Base-by-base conservation (phyloP, 495 filamentous ascomycete genomes). In the Penicillium canariense region DNA sequence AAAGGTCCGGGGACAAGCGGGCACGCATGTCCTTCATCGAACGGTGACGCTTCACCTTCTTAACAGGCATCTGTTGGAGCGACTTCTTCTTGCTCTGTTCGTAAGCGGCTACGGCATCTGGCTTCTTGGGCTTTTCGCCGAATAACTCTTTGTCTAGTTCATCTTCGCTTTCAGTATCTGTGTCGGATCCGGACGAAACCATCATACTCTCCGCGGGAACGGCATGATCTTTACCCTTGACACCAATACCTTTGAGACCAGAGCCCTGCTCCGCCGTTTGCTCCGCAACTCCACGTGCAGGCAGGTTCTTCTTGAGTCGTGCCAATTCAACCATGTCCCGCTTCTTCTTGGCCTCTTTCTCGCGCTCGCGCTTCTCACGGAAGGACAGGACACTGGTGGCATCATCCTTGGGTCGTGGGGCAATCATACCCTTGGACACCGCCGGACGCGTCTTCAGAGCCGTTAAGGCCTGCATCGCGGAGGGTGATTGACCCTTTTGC, bases 21-120 rank as follows among this genome's bases (percentile, higher is more conserved):
- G 94, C 95, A 52, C 95, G 87, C 85, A 96, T 91, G 68, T 97
- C 94, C 65, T 91, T 93, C 2, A 86, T 83, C 20, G 89, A 91
- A 26, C 93, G 80, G 40, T 83, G 70, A 14, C 89, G 78, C 65
- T 87, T 88, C 45, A 80, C 71, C 72, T 95, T 96, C 73, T 88
- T 90, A 22, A 94, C 84, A 0, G 92, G 92, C 38, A 83, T 82
- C 34, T 81, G 75, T 23, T 78, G 76, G 26, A 77, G 63, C 30
- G 78, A 75, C 27, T 74, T 67, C 28, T 75, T 76, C 56, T 83
- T 77, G 52, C 74, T 82, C 42, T 84, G 77, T 60, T 81, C 76
- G 50, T 82, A 78, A 22, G 77, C 80, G 17, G 69, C 70, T 28
- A 83, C 73, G 6, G 77, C 76, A 17, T 81, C 71, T 51, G 75